Conservation (phyloP, 768 basidiomycete species). For the Lactifluus rugatus region DNA sequence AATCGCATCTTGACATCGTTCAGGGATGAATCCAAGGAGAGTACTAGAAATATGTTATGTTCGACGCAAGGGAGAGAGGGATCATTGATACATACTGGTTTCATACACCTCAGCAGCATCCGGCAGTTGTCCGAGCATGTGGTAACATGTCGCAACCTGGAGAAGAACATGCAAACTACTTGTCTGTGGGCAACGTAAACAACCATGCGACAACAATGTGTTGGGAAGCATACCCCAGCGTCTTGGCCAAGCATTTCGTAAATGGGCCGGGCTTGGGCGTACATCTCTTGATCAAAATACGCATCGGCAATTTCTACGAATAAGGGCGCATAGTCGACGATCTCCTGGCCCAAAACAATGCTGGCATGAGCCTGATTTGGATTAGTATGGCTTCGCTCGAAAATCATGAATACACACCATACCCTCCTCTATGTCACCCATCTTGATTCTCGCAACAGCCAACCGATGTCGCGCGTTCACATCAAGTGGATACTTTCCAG, state of each 20-base stretch:
- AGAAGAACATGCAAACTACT: constrained; percentile 60
- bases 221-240: constrained; percentile 44
- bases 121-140: constrained; percentile 61
- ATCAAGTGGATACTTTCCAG: constrained; percentile 56
- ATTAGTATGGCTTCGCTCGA: background rate
- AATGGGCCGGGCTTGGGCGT: constrained; percentile 67
- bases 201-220: background rate
- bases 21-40: constrained; percentile 61
- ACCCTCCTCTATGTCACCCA: constrained; percentile 73
- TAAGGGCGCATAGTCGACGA: constrained; percentile 64
- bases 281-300: constrained; percentile 66
- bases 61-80: background rate
- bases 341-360: constrained; percentile 60
- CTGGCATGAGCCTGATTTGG: constrained; percentile 60
- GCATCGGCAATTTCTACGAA: constrained; percentile 83
- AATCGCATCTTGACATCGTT: constrained; percentile 84
- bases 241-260: constrained; percentile 72
- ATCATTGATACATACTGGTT: constrained; percentile 44
- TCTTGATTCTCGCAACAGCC: constrained; percentile 70
- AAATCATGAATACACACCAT: constrained; percentile 41
- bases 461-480: constrained; percentile 75
- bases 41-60: constrained; percentile 37
- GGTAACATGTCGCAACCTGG: constrained; percentile 75
- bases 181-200: constrained; percentile 38
- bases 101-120: constrained; percentile 80